Base-by-base conservation (phyloP, 495 filamentous ascomycete species). In the Aspergillus diversus region DNA sequence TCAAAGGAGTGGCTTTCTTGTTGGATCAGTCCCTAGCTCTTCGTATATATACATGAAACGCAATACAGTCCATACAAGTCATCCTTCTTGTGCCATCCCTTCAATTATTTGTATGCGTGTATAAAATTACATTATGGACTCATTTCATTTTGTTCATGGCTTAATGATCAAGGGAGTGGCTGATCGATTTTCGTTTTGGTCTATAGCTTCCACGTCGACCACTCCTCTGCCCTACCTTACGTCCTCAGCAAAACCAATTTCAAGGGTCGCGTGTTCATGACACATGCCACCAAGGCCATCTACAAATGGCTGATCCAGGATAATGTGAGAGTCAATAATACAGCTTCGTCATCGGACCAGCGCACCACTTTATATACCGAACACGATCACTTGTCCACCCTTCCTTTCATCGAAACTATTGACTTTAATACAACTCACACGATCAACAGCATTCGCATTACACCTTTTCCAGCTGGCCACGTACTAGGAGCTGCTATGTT, bases 251-350 rank as follows among this genome's bases (percentile, higher is more conserved):
- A 99, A 77, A 97, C 95, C 51, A 97, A 96, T 71, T 99, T 99
- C 83, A 89, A 90, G 65, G 95, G 95, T 57, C 87, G 93, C 33
- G 93, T 97, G 60, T 97, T 97, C 79, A 99, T 97, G 94, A 99
- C 95, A 32, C 95, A 98, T 79, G 91, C 95, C 5, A 99, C 95
- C 31, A 97, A 97, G 76, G 95, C 95, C 63, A 99, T 99, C 76
- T 99, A 99, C 83, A 98, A 97, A 81, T 97, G 94, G 93, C 83
- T 99, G 37, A 97, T 98, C 56, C 92, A 97, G 73, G 95, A 99
- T 77, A 93, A 90, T 71, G 90, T 99, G 33, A 88, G 95, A 62
- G 93, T 99, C 37, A 85, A 81, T 69, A 89, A 92, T 72, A 92
- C 90, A 0, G 89, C 91, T 0, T 85, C 83, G 15, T 86, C 84